Percentiles rank a stretch among this genome's conserved stretches.
phyloP scores from a whole-genome alignment of 2,329 filamentous ascomycete genomes.

The Neopestalotiopsis sp. region DNA sequence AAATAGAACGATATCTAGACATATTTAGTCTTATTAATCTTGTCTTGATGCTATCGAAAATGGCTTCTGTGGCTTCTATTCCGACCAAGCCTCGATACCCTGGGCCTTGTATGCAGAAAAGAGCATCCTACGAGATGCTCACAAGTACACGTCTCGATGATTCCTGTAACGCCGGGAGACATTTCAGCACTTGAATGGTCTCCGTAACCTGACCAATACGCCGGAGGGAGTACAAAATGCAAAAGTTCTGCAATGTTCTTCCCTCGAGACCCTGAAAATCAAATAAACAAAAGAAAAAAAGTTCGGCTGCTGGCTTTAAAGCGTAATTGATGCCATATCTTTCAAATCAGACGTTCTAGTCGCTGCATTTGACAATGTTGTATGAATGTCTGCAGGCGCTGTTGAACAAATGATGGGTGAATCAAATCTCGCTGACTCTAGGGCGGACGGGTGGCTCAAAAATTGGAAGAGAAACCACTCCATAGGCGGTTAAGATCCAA shows the following conservation, averaged over 20 bases:
- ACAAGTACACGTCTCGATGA: constrained; percentile 1
- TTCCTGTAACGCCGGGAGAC: constrained; percentile 43
- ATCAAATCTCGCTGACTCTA: background rate
- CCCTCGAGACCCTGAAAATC: background rate
- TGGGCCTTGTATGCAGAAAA: background rate
- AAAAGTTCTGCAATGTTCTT: background rate
- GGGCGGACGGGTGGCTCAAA: background rate
- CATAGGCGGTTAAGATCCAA: constrained; percentile 38
- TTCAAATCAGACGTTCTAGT: background rate
- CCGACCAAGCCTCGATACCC: background rate
- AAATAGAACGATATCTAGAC: background rate
- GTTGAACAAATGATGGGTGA: background rate
- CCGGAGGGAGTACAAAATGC: background rate
- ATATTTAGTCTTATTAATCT: background rate
- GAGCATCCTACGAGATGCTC: background rate
- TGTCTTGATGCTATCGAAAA: background rate
- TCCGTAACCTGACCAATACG: constrained; percentile 34
- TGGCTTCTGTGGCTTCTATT: background rate
- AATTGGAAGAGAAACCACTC: background rate
- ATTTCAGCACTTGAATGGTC: constrained; percentile 63
- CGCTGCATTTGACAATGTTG: background rate
- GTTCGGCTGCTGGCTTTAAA: background rate
- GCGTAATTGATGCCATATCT: background rate
- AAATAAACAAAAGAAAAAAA: background rate
- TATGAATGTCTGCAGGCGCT: background rate